A percentile compares a stretch with the other conserved stretches of the same genome.
Conservation (phyloP, 352 stramenopile species). For the Pythium coloratum region DNA sequence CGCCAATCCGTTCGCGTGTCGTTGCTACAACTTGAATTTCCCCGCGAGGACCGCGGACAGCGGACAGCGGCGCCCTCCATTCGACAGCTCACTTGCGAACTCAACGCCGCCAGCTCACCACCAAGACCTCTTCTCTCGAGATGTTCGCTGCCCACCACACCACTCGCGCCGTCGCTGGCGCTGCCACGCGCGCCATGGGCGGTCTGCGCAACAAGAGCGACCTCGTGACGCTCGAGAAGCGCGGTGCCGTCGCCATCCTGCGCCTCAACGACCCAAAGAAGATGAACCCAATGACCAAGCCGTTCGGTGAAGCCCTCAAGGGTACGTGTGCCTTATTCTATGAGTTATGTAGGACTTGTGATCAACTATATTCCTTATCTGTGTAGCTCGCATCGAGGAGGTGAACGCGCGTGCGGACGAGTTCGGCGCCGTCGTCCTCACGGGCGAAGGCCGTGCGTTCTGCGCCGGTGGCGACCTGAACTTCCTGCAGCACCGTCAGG, state of each 20-base stretch:
- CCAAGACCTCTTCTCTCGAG: neutral
- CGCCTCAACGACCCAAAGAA: conserved; percentile 75
- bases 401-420: conserved; percentile 50
- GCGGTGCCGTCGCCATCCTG: conserved; percentile 45
- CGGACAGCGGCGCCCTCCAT: no score
- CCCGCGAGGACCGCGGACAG: no score
- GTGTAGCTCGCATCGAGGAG: conserved; percentile 43
- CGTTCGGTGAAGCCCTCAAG: conserved; percentile 70
- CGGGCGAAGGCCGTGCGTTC: conserved; percentile 76
- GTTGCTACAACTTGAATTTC: no score
- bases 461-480: conserved; percentile 85
- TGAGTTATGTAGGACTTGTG: no score
- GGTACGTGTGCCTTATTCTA: conserved; percentile 21
- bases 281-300: conserved; percentile 85
- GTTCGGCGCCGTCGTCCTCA: conserved; percentile 73
- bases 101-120: no score
- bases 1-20: no score
- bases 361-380: no score
- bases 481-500: conserved; percentile 60
- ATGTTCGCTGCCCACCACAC: neutral
- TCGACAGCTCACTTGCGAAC: no score
- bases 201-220: conserved; percentile 35
- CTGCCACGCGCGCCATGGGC: conserved; percentile 1
- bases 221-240: conserved; percentile 53
- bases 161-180: neutral